Base-by-base conservation (phyloP, 164 flowering plant species). In the Amborella trichopoda region DNA sequence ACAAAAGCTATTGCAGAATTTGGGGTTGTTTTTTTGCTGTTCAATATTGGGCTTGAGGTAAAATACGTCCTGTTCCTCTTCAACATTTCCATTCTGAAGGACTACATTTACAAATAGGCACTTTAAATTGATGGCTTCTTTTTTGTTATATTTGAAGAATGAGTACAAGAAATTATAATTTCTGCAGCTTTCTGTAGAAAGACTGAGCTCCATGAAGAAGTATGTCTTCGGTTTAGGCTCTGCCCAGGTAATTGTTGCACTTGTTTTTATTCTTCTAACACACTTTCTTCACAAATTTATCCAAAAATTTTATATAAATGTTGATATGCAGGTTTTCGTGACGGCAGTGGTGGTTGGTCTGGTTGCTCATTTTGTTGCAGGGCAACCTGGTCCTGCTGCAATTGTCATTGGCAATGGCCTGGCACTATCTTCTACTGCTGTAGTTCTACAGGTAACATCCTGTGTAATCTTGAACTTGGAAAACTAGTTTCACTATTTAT, bases 1-100 rank as follows among this genome's bases (percentile, higher is more conserved):
- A 88, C 99, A 27, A 93, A 93, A 57, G 94, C 99, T 23, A 85
- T 93, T 58, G 99, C 99, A 48, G 96, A 93, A 75, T 93, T 93
- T 64, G 99, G 99, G 48, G 99, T 93, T 64, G 97, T 93, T 54
- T 88, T 93, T 73, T 71, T 93, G 71, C 70, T 93, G 40, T 93
- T 93, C 58, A 93, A 93, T 56, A 93, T 85, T 73, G 99, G 99
- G 56, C 99, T 93, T 59, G 99, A 93, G 99, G 99, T 93, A 60
- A 40, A 46, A 33, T 60, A 18, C 21, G 26, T 49, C 12, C 23
- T 28, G 23, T 49, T 25, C 55, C 45, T 28, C 16, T 11, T 30
- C n/a, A n/a, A n/a, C n/a, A n/a, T n/a, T n/a, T n/a, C n/a, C n/a
- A n/a, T n/a, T n/a, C n/a, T n/a, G n/a, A n/a, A n/a, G n/a, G n/a